phyloP scores from a whole-genome alignment of 2,329 filamentous ascomycete genomes.

The Fusarium continuum region DNA sequence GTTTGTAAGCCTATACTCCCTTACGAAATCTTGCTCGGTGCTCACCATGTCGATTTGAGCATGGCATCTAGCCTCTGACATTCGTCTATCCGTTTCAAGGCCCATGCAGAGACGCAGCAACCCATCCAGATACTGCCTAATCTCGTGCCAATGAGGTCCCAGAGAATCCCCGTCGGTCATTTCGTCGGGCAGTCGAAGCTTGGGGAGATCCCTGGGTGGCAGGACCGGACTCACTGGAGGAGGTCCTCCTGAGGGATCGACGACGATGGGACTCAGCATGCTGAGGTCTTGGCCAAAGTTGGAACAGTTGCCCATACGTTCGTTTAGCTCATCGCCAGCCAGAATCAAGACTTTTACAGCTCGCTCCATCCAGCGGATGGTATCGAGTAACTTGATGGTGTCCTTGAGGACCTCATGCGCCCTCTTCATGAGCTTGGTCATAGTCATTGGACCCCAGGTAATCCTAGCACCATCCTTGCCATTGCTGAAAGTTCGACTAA shows the following conservation, averaged over 20 bases:
- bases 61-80: slow-evolving; percentile 57
- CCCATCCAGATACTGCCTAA: slow-evolving; percentile 57
- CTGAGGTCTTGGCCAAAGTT: slow-evolving; percentile 38
- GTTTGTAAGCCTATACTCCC: slow-evolving; percentile 2
- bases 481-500: slow-evolving; percentile 37
- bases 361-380: slow-evolving; percentile 58
- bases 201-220: slow-evolving; percentile 31
- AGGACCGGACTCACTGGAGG: slow-evolving; percentile 42
- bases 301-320: slow-evolving; percentile 38
- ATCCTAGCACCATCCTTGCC: slow-evolving; percentile 38
- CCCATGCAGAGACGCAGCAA: slow-evolving; percentile 55
- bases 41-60: slow-evolving; percentile 58
- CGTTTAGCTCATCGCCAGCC: slow-evolving; percentile 55
- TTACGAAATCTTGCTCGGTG: not conserved
- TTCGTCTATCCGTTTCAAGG: slow-evolving; percentile 56
- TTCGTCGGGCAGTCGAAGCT: slow-evolving; percentile 24
- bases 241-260: slow-evolving; percentile 35
- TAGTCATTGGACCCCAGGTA: slow-evolving; percentile 53
- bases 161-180: slow-evolving; percentile 43
- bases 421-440: slow-evolving; percentile 58
- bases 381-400: slow-evolving; percentile 57
- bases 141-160: slow-evolving; percentile 56
- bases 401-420: slow-evolving; percentile 57
- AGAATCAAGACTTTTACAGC: slow-evolving; percentile 55
- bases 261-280: slow-evolving; percentile 40